Evolutionary conservation across 306 rosid genomes (phyloP).

Genomic region (Dryas drummondii): DNA sequence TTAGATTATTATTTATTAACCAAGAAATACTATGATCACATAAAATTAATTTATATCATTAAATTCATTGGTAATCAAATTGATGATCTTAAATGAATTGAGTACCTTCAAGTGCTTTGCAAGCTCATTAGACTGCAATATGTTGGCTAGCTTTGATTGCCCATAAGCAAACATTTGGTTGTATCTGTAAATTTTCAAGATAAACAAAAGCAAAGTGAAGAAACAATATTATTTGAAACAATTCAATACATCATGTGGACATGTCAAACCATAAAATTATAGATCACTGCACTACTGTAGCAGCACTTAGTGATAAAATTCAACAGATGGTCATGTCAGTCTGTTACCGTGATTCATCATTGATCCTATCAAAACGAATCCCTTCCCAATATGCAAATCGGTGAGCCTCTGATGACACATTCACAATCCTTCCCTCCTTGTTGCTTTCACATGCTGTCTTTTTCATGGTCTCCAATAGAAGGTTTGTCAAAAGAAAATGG

Average conservation of each 20-base stretch:
- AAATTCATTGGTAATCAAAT: neutral
- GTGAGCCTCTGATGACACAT: conserved; percentile 73
- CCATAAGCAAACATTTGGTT: conserved; percentile 64
- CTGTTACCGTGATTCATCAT: conserved; percentile 61
- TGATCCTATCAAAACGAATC: conserved; percentile 66
- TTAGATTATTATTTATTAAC: neutral
- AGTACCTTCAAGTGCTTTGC: conserved; percentile 65
- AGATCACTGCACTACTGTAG: neutral
- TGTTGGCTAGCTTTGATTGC: conserved; percentile 83
- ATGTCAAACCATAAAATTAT: neutral
- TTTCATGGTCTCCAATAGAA: too few relatives aligned
- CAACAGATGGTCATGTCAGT: conserved; percentile 25
- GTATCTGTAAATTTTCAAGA: conserved; percentile 41
- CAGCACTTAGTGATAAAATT: neutral
- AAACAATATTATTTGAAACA: too few relatives aligned
- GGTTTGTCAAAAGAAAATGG: too few relatives aligned
- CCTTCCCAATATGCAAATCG: conserved; percentile 52
- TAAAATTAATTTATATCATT: neutral
- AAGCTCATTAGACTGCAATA: too few relatives aligned
- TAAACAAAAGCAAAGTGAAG: conserved; percentile 43
- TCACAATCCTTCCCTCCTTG: conserved; percentile 79
- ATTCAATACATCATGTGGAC: neutral
- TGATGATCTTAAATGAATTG: neutral
- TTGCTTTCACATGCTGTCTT: conserved; percentile 58
- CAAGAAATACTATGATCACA: conserved; percentile 1